Base-by-base conservation (phyloP, 345 rosid species). In the Physaria fendleri region DNA sequence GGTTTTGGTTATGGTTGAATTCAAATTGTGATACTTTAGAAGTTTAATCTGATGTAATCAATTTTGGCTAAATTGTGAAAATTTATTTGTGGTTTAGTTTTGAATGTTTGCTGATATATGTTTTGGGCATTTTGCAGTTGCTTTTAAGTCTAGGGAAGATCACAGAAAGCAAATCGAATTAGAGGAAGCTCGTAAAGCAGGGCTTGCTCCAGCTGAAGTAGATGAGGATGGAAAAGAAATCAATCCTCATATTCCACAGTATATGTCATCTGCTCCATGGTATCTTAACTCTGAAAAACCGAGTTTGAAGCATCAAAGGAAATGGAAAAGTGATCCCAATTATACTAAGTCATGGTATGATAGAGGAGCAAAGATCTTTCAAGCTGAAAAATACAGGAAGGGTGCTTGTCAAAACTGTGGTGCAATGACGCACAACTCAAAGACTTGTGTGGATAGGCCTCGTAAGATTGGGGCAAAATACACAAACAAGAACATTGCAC, bases 391-490 rank as follows among this genome's bases (percentile, higher is more conserved):
- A 40, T 81, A 64, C 47, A 43, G 88, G 56, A 77, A 78, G 62
- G 88, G 92, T 34, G 78, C 92, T 1, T 80, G 85, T 46, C 68
- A 64, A 46, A 84, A 84, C 64, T 90, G 93, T 65, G 93, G 97
- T 25, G 93, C 95, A 5, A 78, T 90, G 87, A 80, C 97, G 7
- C 95, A 87, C 64, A 60, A 69, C 67, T 47, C 59, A 13, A 91
- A 82, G 68, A 21, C 78, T 4, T 87, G 96, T 76, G 74, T 77
- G 81, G 95, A 87, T 18, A 83, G 95, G 63, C 95, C 94, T 10
- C 61, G 86, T 20, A 74, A 80, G 61, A 64, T 66, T 5, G 94
- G 97, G 47, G 95, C 89, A 6, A 79, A 71, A 44, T 83, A 78
- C 82, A 87, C 87, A 0, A 87, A 51, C 66, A 90, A 46, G 66